Base-by-base conservation (phyloP, 2,329 filamentous ascomycete species). In the Venturia asperata region DNA sequence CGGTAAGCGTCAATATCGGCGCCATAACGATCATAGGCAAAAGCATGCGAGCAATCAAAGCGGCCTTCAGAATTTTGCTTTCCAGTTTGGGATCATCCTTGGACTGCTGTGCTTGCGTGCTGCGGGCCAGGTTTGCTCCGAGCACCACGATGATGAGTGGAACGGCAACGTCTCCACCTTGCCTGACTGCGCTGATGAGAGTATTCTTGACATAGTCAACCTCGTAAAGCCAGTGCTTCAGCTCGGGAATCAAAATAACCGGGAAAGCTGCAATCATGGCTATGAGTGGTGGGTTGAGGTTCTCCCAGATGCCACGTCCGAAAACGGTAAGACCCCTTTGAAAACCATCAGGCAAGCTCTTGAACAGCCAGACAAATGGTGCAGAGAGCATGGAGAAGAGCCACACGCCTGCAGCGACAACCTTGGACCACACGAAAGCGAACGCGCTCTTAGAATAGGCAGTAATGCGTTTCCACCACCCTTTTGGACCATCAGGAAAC, bases 221-320 rank as follows among this genome's bases (percentile, higher is more conserved):
- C 63, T 87, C 82, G 77, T 97, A 99, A 79, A 99, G 97, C 21
- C 94, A 78, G 49, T 82, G 80, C 75, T 99, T 93, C 9, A 99
- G 83, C 0, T 80, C 73, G 0, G 94, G 94, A 6, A 97, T 85
- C 0, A 92, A 96, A 2, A 94, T 94, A 6, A 99, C 90, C 62
- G 96, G 78, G 58, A 97, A 87, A n/a, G 94, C 91, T 47, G 87
- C 80, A 42, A 97, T 80, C 94, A 99, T 97, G 39, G 94, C 92
- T 92, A 92, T 97, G 34, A 99, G 86, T 0, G 94, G 94, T 52
- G 94, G 93, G 77, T 97, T 97, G 93, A 99, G 97, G 75, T 97
- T 96, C 61, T 90, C 89, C 89, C 15, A 92, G 74, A 63, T 92
- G 92, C 61, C 77, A 77, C 70, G 90, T 87, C 68, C 74, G 83